Conservation (phyloP, 257 asterid species). For the Nicotiana knightiana region DNA sequence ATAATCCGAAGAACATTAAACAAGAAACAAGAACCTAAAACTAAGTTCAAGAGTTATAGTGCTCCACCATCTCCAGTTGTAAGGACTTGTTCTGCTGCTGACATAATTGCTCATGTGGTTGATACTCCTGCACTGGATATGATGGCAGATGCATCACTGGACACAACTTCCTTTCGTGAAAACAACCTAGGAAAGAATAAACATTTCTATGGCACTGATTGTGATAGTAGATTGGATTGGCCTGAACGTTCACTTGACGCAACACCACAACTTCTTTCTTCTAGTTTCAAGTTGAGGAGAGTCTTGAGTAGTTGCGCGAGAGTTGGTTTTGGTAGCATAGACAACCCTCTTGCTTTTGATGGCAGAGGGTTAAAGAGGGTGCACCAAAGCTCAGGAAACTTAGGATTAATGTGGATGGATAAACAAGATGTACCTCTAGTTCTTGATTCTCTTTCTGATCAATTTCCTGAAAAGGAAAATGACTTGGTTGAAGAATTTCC, state of each 20-base stretch:
- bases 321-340: conserved; percentile 32
- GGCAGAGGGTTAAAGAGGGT: conserved; percentile 44
- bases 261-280: conserved; percentile 42
- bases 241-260: conserved; percentile 81
- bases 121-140: conserved; percentile 37
- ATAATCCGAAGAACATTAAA: conserved; percentile 70
- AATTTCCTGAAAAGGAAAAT: conserved; percentile 45
- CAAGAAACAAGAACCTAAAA: conserved; percentile 44
- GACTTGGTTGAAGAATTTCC: conserved; percentile 37
- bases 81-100: conserved; percentile 73
- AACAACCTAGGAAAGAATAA: conserved; percentile 16
- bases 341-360: conserved; percentile 14
- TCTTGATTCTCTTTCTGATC: conserved; percentile 40
- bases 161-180: conserved; percentile 9
- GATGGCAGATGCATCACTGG: conserved; percentile 23
- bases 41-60: conserved; percentile 58
- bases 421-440: conserved; percentile 36
- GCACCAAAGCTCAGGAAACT: conserved; percentile 62
- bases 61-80: conserved; percentile 88
- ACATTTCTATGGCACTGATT: conserved; percentile 24
- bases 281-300: conserved; percentile 47
- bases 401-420: conserved; percentile 43
- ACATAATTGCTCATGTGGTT: conserved; percentile 48
- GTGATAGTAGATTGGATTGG: conserved; percentile 55
- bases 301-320: conserved; percentile 61